Conservation (phyloP, 169 alveolate genomes). For the Plasmodium malariae region DNA sequence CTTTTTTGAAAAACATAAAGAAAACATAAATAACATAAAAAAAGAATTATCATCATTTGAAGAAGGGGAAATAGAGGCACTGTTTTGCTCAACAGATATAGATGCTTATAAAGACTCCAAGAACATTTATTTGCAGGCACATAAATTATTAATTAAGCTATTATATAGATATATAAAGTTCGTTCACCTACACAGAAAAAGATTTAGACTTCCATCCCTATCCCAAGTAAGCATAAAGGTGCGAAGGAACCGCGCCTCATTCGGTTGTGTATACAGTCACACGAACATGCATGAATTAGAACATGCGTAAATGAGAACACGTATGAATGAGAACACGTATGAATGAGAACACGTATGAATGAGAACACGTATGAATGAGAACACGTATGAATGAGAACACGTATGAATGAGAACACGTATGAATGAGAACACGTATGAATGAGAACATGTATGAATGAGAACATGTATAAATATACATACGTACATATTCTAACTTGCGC, state of each 20-base stretch:
- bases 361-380: not conserved
- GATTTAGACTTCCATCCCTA: conserved; percentile 23
- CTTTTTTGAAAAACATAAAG: conserved; percentile 40
- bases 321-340: too few relatives aligned
- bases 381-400: too few relatives aligned
- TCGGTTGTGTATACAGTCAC: too few relatives aligned
- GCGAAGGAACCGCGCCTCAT: not conserved
- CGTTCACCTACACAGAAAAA: conserved; percentile 6
- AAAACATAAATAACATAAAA: conserved; percentile 5
- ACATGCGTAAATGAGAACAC: too few relatives aligned
- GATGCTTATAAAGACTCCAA: conserved; percentile 28
- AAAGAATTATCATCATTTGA: not conserved
- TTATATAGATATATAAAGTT: conserved; percentile 50
- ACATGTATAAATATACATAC: not conserved
- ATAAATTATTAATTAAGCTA: conserved; percentile 27
- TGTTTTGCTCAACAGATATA: conserved; percentile 21
- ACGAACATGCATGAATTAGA: too few relatives aligned
- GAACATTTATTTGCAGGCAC: conserved; percentile 48
- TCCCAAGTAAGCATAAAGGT: conserved; percentile 7
- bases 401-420: not conserved
- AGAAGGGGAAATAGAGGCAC: not conserved
- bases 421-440: not conserved
- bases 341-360: too few relatives aligned
- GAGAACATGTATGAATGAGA: not conserved
- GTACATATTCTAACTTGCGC: not conserved